These are phyloP conservation scores for Boletus sensibilis DNA, from an alignment of 768 basidiomycete species.

Conservation along the genomic window DNA sequence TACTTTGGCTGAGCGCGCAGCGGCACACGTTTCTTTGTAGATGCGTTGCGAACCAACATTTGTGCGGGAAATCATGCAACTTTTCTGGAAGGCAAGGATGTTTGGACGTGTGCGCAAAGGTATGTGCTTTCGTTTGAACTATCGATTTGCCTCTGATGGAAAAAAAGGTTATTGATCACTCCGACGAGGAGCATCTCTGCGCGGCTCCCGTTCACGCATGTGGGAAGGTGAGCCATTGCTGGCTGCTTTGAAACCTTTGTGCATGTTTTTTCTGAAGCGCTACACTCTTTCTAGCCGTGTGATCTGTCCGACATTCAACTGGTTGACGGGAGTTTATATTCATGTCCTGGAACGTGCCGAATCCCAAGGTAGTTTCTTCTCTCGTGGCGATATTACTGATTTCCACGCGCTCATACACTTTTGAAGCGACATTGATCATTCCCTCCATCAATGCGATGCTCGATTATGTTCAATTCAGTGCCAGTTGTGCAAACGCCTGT, in stretches of 20 bases:
- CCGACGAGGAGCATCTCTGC: conserved; percentile 51
- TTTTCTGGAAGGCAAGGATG: conserved; percentile 51
- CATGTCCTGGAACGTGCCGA: conserved; percentile 44
- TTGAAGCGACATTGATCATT: conserved; percentile 45
- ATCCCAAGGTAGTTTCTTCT: conserved; percentile 38
- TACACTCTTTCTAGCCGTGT: conserved; percentile 38
- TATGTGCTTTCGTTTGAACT: conserved; percentile 11
- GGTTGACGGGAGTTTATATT: conserved; percentile 32
- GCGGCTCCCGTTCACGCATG: conserved; percentile 54
- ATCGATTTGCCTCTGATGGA: not conserved
- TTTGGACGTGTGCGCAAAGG: conserved; percentile 51
- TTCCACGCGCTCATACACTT: not conserved
- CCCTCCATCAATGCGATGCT: conserved; percentile 49
- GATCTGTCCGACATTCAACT: conserved; percentile 33
- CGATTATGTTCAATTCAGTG: conserved; percentile 54
- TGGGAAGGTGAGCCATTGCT: conserved; percentile 40
- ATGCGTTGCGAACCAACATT: conserved; percentile 49
- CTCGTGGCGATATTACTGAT: not conserved
- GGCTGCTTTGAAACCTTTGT: no score
- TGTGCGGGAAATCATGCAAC: conserved; percentile 54
- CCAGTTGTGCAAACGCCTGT: conserved; percentile 55
- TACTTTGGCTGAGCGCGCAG: fast-evolving
- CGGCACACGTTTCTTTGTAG: conserved; percentile 31
- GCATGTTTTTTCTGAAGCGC: not conserved
- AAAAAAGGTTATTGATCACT: conserved; percentile 45